phyloP scores from a whole-genome alignment of 2,329 filamentous ascomycete genomes.

The Colletotrichum cuscutae region DNA sequence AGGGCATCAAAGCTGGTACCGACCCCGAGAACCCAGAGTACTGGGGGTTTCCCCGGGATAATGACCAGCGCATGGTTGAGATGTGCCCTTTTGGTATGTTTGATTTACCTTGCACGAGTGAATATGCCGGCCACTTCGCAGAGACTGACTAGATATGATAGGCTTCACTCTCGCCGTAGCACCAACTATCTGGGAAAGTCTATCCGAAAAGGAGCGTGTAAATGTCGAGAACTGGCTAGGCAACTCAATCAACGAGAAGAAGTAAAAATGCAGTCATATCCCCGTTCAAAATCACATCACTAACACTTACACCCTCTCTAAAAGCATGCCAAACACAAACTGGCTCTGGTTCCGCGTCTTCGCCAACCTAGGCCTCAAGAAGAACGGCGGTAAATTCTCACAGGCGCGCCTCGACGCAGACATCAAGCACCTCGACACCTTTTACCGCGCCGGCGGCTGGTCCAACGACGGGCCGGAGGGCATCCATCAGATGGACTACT shows the following conservation, averaged over 20 bases:
- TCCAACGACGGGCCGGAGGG: constrained; percentile 83
- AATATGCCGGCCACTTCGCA: too few species aligned
- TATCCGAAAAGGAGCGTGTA: constrained; percentile 68
- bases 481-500: constrained; percentile 88
- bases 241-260: constrained; percentile 81
- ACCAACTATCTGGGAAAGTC: constrained; percentile 71
- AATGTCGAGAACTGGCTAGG: constrained; percentile 80
- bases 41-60: constrained; percentile 80
- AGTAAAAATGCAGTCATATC: constrained; percentile 51
- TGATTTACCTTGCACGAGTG: too few species aligned
- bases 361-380: constrained; percentile 81
- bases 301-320: neutral
- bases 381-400: constrained; percentile 78
- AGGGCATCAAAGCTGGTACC: constrained; percentile 77
- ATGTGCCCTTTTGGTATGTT: constrained; percentile 76
- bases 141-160: constrained; percentile 32
- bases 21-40: constrained; percentile 77
- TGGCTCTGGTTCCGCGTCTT: constrained; percentile 90
- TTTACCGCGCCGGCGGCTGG: constrained; percentile 86
- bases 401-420: constrained; percentile 77
- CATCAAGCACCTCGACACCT: constrained; percentile 81
- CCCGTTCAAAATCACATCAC: neutral
- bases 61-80: constrained; percentile 87
- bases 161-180: constrained; percentile 79
- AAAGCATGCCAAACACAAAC: constrained; percentile 74